Evolutionary conservation across 2,329 filamentous ascomycete genomes (phyloP).

Genomic region (Clonostachys rhizophaga): DNA sequence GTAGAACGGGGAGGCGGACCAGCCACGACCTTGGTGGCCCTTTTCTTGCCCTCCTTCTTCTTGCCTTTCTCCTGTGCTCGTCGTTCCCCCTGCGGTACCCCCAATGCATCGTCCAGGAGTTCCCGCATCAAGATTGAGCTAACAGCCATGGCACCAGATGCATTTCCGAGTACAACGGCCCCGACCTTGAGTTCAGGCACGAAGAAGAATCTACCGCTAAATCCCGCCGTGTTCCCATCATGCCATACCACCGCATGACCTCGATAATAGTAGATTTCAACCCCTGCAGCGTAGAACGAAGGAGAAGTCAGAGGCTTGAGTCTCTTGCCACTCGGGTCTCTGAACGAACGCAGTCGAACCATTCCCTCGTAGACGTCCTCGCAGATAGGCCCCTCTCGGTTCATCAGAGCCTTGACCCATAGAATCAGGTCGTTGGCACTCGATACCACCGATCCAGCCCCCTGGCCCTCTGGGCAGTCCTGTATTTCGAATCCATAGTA

Average conservation of each 20-base stretch:
- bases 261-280: slow-evolving; percentile 13
- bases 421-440: slow-evolving; percentile 19
- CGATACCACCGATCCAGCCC: slow-evolving; percentile 18
- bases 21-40: neutral
- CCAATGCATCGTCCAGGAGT: slow-evolving; percentile 10
- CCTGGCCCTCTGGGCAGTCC: slow-evolving; percentile 16
- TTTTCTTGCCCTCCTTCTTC: neutral
- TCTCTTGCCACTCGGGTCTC: slow-evolving; percentile 4
- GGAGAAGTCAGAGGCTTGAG: slow-evolving; percentile 2
- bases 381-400: slow-evolving; percentile 11
- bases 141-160: slow-evolving; percentile 7
- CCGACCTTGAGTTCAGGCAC: slow-evolving; percentile 16
- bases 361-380: slow-evolving; percentile 14
- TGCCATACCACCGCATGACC: slow-evolving; percentile 14
- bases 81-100: neutral
- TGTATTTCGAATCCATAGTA: slow-evolving; percentile 2
- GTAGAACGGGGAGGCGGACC: neutral
- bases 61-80: no score
- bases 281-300: slow-evolving; percentile 10
- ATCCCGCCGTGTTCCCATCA: slow-evolving; percentile 14
- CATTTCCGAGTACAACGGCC: slow-evolving; percentile 15
- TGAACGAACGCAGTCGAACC: slow-evolving; percentile 7
- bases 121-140: slow-evolving; percentile 9
- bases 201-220: slow-evolving; percentile 15
- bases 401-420: slow-evolving; percentile 17